Base-by-base conservation (phyloP, 2,329 filamentous ascomycete genomes). In the Fusarium subtropicale region DNA sequence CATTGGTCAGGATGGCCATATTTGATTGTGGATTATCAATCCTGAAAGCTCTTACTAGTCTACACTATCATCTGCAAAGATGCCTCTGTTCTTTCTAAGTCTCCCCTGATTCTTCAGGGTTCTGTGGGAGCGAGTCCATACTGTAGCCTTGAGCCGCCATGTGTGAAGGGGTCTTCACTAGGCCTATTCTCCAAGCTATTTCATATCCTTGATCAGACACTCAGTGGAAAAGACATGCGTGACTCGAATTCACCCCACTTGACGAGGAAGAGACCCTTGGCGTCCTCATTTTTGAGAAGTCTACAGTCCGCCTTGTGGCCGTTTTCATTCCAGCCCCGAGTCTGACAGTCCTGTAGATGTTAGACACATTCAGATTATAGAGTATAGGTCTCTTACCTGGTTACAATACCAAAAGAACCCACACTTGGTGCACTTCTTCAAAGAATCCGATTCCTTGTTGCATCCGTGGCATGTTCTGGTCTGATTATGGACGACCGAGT, bases 401-500 rank as follows among this genome's bases (percentile, higher is more conserved):
- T 44, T n/a, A 15, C 71, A 73, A 33, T 73, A 73, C 59, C 62
- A 63, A 22, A 72, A 66, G 28, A 65, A n/a, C 0, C 7, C 26
- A 2, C 71, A 73, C 34, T 45, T 56, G 16, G 44, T 39, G 22
- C 65, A 73, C 28, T 51, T 50, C 47, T 41, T 50, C 28, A 67
- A 3, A 4, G 31, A 48, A 1, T 15, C 16, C 0, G 54, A 34
- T 10, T 50, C 38, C 24, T 58, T 55, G 9, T 56, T 36, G 41
- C 71, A 73, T 9, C 65, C 68, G 6, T 71, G 65, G 15, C 71
- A 73, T 20, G 34, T 47, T 33, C 51, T 60, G 36, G 20, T 57
- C 7, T 41, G 47, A 9, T 61, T 5, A 5, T 11, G 24, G 9
- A 47, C 10, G 5, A 33, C 36, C 4, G 60, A 47, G 7, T 63